Evolutionary conservation across 805 yeast genomes (phyloP).

Genomic region (Candida wancherniae): DNA sequence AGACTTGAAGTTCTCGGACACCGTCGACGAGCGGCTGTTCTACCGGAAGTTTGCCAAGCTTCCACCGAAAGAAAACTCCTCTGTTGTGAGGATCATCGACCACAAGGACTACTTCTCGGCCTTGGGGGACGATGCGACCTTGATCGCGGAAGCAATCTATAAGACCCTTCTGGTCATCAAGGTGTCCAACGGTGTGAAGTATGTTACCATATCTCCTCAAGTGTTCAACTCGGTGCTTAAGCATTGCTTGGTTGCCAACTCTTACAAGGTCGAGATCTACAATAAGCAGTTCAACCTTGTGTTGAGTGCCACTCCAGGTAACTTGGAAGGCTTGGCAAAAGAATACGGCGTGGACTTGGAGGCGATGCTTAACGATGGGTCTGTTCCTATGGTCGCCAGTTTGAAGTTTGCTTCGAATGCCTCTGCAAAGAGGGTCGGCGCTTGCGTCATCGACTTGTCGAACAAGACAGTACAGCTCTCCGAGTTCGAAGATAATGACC

Average conservation of each 20-base stretch:
- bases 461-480: conserved; percentile 61
- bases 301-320: conserved; percentile 83
- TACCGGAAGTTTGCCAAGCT: conserved; percentile 43
- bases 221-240: conserved; percentile 64
- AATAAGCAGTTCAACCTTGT: conserved; percentile 56
- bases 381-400: conserved; percentile 38
- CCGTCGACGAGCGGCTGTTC: conserved; percentile 41
- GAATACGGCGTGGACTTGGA: conserved; percentile 46
- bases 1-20: conserved; percentile 39
- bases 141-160: conserved; percentile 79
- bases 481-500: conserved; percentile 83
- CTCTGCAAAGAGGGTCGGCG: conserved; percentile 56
- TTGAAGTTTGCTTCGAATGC: conserved; percentile 32
- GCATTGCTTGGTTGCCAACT: conserved; percentile 62
- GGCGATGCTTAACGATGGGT: conserved; percentile 51
- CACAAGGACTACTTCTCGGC: conserved; percentile 75
- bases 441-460: conserved; percentile 74
- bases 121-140: conserved; percentile 68
- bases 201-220: conserved; percentile 74
- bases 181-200: conserved; percentile 44
- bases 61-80: conserved; percentile 41
- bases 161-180: conserved; percentile 81
- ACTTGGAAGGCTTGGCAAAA: conserved; percentile 50
- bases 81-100: conserved; percentile 70
- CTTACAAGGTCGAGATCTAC: conserved; percentile 77